Percentiles rank a stretch among this genome's conserved stretches.
Conservation (phyloP, 352 stramenopile species). For the Vaucheria bursata region DNA sequence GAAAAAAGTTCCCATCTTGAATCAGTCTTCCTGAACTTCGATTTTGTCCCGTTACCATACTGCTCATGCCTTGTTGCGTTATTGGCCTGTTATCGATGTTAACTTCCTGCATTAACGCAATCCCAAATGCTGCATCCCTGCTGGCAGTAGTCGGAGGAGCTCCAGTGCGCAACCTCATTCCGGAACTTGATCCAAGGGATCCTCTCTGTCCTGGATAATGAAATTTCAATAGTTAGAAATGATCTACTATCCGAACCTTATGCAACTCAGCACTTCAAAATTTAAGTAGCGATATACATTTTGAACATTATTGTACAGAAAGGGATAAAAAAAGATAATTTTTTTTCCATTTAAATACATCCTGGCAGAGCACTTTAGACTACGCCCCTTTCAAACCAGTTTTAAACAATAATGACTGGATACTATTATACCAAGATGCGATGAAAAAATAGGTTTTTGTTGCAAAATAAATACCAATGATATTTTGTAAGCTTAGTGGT, state of each 20-base stretch:
- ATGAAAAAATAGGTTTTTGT: neutral
- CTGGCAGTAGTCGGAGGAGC: slow-evolving; percentile 39
- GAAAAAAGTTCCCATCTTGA: slow-evolving; percentile 75
- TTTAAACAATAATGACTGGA: too few species aligned
- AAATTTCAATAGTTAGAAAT: too few species aligned
- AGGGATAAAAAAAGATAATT: too few species aligned
- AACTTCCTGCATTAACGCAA: slow-evolving; percentile 73
- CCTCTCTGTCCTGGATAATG: too few species aligned
- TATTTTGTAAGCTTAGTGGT: neutral
- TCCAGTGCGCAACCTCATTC: slow-evolving; percentile 35
- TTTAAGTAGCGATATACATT: too few species aligned
- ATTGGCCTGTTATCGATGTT: slow-evolving; percentile 78
- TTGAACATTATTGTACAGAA: too few species aligned
- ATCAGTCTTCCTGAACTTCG: slow-evolving; percentile 57
- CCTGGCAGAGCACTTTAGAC: too few species aligned
- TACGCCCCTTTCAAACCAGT: too few species aligned
- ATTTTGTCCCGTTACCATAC: slow-evolving; percentile 68
- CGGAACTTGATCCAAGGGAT: neutral
- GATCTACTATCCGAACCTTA: too few species aligned
- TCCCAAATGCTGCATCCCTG: slow-evolving; percentile 53
- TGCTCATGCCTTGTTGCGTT: slow-evolving; percentile 77
- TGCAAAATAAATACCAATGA: neutral
- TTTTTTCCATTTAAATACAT: too few species aligned
- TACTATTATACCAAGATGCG: too few species aligned
- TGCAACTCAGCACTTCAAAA: too few species aligned